These are phyloP conservation scores for Claviceps pazoutovae DNA, from an alignment of 2,329 filamentous ascomycete genomes.

Conservation along the genomic window DNA sequence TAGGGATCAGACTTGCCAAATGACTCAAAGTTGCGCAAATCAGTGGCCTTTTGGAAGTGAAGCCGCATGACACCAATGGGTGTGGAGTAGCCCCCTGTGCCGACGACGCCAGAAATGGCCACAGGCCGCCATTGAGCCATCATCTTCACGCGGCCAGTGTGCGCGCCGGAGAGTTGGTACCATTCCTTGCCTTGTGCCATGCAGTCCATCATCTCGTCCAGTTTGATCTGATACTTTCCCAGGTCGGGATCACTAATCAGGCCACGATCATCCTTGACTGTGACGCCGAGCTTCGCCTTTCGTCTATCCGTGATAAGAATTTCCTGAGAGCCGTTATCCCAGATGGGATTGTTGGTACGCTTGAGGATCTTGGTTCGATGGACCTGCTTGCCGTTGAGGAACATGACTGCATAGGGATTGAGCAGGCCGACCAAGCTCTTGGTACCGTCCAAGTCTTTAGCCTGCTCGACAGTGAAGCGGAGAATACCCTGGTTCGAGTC, in stretches of 20 bases:
- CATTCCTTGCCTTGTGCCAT: slow-evolving; percentile 91
- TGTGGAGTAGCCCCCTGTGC: slow-evolving; percentile 78
- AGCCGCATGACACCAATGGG: slow-evolving; percentile 92
- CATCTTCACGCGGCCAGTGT: slow-evolving; percentile 79
- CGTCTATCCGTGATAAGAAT: slow-evolving; percentile 90
- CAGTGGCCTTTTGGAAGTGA: slow-evolving; percentile 71
- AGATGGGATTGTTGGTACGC: slow-evolving; percentile 94
- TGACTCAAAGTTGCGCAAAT: slow-evolving; percentile 84
- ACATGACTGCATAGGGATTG: slow-evolving; percentile 77
- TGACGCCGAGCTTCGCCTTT: slow-evolving; percentile 75
- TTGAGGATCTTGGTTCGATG: slow-evolving; percentile 86
- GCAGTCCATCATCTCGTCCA: slow-evolving; percentile 83
- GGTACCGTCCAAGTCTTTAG: slow-evolving; percentile 83
- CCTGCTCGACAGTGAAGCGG: slow-evolving; percentile 85
- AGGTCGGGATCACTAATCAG: slow-evolving; percentile 69
- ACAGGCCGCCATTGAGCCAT: slow-evolving; percentile 92
- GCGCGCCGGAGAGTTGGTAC: slow-evolving; percentile 75
- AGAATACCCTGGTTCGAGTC: slow-evolving; percentile 90
- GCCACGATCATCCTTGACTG: slow-evolving; percentile 92
- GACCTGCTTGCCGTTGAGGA: slow-evolving; percentile 85
- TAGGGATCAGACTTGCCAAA: slow-evolving; percentile 97
- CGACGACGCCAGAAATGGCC: slow-evolving; percentile 63
- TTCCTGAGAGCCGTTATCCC: slow-evolving; percentile 85
- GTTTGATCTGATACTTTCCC: slow-evolving; percentile 86
- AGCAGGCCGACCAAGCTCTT: slow-evolving; percentile 86